Evolutionary conservation across 106 monocot species (phyloP).

Genomic region (Acorus gramineus): DNA sequence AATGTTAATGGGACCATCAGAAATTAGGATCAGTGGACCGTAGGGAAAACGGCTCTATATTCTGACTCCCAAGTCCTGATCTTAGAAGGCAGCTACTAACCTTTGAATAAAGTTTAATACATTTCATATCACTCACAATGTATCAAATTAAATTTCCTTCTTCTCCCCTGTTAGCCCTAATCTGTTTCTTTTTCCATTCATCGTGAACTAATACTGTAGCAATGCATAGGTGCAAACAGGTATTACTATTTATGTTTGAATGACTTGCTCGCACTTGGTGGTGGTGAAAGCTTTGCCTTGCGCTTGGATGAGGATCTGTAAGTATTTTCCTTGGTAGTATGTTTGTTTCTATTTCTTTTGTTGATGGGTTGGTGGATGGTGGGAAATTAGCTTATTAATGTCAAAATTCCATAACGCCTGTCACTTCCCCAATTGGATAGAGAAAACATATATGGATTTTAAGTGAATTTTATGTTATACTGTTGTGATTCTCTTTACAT

Average conservation of each 20-base stretch:
- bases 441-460: too few species aligned
- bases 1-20: too few species aligned
- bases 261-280: constrained; percentile 80
- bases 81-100: too few species aligned
- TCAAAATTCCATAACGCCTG: too few species aligned
- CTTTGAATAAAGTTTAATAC: too few species aligned
- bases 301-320: constrained; percentile 89
- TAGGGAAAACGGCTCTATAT: too few species aligned
- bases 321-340: constrained; percentile 18
- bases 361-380: background rate
- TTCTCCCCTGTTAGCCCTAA: too few species aligned
- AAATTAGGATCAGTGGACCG: too few species aligned
- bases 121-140: too few species aligned
- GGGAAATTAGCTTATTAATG: background rate
- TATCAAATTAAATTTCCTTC: too few species aligned
- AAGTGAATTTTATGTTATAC: background rate
- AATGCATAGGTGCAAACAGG: constrained; percentile 67
- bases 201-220: constrained; percentile 3
- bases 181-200: background rate
- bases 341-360: background rate
- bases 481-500: background rate
- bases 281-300: constrained; percentile 73
- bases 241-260: constrained; percentile 87
- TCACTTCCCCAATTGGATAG: too few species aligned
- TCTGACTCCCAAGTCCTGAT: too few species aligned